Conservation (phyloP, 1,139 yeast species). For the Kodamaea arcana region DNA sequence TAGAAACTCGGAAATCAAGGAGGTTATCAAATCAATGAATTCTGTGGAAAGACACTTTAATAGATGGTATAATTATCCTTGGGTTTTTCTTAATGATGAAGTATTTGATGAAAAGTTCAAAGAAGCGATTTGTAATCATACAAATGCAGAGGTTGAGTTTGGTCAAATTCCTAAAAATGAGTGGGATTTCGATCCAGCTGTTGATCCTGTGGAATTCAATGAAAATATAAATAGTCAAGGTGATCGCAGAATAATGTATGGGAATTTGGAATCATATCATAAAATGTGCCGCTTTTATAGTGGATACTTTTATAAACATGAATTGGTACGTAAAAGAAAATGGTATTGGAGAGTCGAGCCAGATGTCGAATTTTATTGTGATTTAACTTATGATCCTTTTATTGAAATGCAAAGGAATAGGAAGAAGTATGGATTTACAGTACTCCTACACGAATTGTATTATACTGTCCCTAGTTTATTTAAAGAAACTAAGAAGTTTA, state of each 20-base stretch:
- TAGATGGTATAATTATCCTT: slow-evolving; percentile 87
- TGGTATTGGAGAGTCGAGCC: slow-evolving; percentile 98
- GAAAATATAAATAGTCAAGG: slow-evolving; percentile 70
- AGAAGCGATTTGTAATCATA: slow-evolving; percentile 40
- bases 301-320: slow-evolving; percentile 75
- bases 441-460: slow-evolving; percentile 66
- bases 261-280: slow-evolving; percentile 72
- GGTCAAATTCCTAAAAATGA: slow-evolving; percentile 60
- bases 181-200: slow-evolving; percentile 55
- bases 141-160: slow-evolving; percentile 60
- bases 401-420: slow-evolving; percentile 64
- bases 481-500: slow-evolving; percentile 62
- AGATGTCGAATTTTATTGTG: slow-evolving; percentile 83
- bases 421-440: slow-evolving; percentile 81
- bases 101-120: slow-evolving; percentile 65
- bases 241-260: slow-evolving; percentile 77
- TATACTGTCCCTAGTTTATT: slow-evolving; percentile 81
- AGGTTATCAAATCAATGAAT: slow-evolving; percentile 62
- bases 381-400: slow-evolving; percentile 87
- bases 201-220: slow-evolving; percentile 28
- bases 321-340: slow-evolving; percentile 58
- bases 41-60: slow-evolving; percentile 83
- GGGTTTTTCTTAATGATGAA: slow-evolving; percentile 80
- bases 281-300: slow-evolving; percentile 71
- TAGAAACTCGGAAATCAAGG: slow-evolving; percentile 67